Conservation (phyloP, 257 asterid genomes). For the Verbascum thapsus region DNA sequence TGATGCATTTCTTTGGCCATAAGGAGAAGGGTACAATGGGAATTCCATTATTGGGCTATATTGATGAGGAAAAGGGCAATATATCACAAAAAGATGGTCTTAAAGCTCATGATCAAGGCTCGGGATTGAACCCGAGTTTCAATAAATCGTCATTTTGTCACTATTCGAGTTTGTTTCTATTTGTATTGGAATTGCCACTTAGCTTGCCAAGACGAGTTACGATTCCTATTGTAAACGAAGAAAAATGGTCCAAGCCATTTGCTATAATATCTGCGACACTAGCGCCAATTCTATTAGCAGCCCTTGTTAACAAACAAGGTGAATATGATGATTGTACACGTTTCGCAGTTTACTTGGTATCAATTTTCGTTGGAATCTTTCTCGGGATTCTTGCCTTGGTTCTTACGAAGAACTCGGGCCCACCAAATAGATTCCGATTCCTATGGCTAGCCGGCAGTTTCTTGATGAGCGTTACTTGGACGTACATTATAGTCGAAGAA, state of each 20-base stretch:
- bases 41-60: slow-evolving; percentile 44
- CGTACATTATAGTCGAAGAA: slow-evolving; percentile 68
- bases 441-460: slow-evolving; percentile 72
- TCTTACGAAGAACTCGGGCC: slow-evolving; percentile 44
- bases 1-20: slow-evolving; percentile 46
- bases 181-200: slow-evolving; percentile 59
- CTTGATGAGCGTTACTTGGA: slow-evolving; percentile 55
- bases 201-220: slow-evolving; percentile 72
- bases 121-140: neutral
- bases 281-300: slow-evolving; percentile 55
- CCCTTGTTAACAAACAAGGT: slow-evolving; percentile 37
- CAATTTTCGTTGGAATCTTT: slow-evolving; percentile 39
- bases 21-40: slow-evolving; percentile 28
- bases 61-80: slow-evolving; percentile 48
- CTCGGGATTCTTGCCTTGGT: slow-evolving; percentile 46
- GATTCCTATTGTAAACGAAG: slow-evolving; percentile 61
- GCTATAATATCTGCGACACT: slow-evolving; percentile 48
- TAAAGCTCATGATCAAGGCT: neutral
- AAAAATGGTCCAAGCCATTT: slow-evolving; percentile 66
- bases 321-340: slow-evolving; percentile 11
- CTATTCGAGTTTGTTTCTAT: slow-evolving; percentile 23
- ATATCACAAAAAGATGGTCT: neutral
- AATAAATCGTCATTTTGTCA: slow-evolving; percentile 15
- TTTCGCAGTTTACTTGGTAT: slow-evolving; percentile 28
- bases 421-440: slow-evolving; percentile 56